Conservation (phyloP, 345 rosid genomes). For the Firmiana major region DNA sequence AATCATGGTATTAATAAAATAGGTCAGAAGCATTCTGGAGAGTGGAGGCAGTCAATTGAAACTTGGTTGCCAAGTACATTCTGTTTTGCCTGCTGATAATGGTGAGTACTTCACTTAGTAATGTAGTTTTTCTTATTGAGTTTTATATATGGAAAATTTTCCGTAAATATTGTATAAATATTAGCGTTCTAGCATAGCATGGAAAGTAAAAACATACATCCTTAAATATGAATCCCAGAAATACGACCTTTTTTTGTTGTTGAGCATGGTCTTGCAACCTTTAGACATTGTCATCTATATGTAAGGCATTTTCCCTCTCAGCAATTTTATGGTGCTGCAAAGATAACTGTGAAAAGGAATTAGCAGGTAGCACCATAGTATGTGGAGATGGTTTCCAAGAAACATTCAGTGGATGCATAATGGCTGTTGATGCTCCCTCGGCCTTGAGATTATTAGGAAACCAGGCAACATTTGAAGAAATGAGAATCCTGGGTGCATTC, state of each 20-base stretch:
- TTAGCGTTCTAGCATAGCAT: not conserved
- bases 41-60: not conserved
- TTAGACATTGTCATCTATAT: not conserved
- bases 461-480: too few relatives aligned
- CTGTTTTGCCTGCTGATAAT: not conserved
- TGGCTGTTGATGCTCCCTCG: too few relatives aligned
- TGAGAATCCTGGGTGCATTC: too few relatives aligned
- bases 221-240: not conserved
- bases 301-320: not conserved
- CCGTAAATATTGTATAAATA: not conserved
- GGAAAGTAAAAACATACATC: not conserved
- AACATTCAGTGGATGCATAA: constrained; percentile 13
- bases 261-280: not conserved
- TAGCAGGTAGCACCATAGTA: constrained; percentile 45
- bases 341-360: not conserved
- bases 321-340: not conserved
- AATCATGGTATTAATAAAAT: not conserved
- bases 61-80: not conserved
- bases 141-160: not conserved
- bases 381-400: constrained; percentile 49
- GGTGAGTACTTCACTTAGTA: constrained; percentile 30
- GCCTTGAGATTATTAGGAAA: too few relatives aligned
- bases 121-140: not conserved
- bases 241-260: not conserved
- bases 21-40: not conserved